A percentile compares a stretch with the other conserved stretches of the same genome.
Evolutionary conservation across 2,329 filamentous ascomycete species (phyloP).

Genomic region (Daldinia sp.): DNA sequence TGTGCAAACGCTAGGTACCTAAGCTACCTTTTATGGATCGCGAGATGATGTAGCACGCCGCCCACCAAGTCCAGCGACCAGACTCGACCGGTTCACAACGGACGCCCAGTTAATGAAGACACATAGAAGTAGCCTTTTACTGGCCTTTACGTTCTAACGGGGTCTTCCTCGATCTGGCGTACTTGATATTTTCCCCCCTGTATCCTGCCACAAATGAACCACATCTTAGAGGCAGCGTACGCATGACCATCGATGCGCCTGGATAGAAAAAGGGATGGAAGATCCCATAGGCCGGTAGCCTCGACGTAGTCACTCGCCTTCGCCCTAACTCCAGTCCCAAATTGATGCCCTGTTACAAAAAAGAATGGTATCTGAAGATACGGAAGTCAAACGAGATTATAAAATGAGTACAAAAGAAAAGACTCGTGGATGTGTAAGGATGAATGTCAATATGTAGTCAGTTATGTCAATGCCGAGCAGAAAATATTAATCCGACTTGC

Average conservation of each 20-base stretch:
- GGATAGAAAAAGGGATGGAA: constrained; percentile 9
- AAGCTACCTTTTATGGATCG: constrained; percentile 14
- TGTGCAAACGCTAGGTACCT: constrained; percentile 19
- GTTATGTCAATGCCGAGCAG: not conserved
- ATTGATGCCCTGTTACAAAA: constrained; percentile 37
- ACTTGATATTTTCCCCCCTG: constrained; percentile 27
- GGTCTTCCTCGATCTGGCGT: constrained; percentile 13
- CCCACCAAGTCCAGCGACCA: constrained; percentile 3
- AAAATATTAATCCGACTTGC: not conserved
- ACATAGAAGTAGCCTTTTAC: constrained; percentile 9
- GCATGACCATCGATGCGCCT: constrained; percentile 21
- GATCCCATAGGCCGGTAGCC: constrained; percentile 13
- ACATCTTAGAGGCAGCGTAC: constrained; percentile 13
- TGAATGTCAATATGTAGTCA: not conserved
- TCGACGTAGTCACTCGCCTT: constrained; percentile 31
- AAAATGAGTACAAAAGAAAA: constrained; percentile 44
- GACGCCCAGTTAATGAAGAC: constrained; percentile 2
- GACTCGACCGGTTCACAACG: not conserved
- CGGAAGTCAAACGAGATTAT: constrained; percentile 32
- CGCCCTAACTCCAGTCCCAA: constrained; percentile 33
- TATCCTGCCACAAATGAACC: constrained; percentile 35
- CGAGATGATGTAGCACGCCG: not conserved
- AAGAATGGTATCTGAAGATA: constrained; percentile 30
- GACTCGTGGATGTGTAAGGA: constrained; percentile 27
- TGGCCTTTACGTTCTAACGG: constrained; percentile 22